Conservation (phyloP, 129 eudicot species). For the Tagetes patula region DNA sequence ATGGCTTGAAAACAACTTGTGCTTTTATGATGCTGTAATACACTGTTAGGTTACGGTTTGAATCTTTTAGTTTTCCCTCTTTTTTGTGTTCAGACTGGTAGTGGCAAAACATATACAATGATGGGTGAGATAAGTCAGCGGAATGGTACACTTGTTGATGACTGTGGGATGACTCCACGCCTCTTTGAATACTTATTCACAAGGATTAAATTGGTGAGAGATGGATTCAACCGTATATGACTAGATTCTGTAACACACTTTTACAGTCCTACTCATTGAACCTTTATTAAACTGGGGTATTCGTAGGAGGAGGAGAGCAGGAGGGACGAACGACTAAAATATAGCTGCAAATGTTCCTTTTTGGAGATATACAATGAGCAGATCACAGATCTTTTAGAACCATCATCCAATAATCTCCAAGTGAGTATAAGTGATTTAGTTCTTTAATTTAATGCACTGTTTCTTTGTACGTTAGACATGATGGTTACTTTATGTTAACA, state of each 20-base stretch:
- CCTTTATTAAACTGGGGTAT: background rate
- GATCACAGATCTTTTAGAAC: constrained; percentile 85
- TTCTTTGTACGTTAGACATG: constrained; percentile 15
- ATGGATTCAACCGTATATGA: constrained; percentile 21
- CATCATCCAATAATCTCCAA: constrained; percentile 77
- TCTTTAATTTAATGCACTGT: constrained; percentile 12
- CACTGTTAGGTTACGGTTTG: constrained; percentile 24
- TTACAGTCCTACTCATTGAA: background rate
- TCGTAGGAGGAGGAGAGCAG: constrained; percentile 79
- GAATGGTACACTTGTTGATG: constrained; percentile 57
- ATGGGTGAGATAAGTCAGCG: constrained; percentile 74
- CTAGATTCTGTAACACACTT: constrained; percentile 27
- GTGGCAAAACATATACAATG: constrained; percentile 95
- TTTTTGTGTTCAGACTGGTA: constrained; percentile 64
- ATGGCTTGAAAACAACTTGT: constrained; percentile 10
- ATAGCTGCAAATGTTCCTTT: constrained; percentile 92
- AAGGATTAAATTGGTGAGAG: constrained; percentile 67
- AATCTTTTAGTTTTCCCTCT: constrained; percentile 8
- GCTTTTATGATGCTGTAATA: background rate
- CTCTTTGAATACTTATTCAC: constrained; percentile 68
- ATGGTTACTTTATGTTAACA: constrained; percentile 27
- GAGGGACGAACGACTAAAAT: constrained; percentile 61
- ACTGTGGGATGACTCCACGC: constrained; percentile 90
- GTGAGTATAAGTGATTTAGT: constrained; percentile 37
- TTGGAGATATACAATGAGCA: constrained; percentile 94